Evolutionary conservation across 2,329 filamentous ascomycete species (phyloP).

Genomic region (Fusarium burgessii): DNA sequence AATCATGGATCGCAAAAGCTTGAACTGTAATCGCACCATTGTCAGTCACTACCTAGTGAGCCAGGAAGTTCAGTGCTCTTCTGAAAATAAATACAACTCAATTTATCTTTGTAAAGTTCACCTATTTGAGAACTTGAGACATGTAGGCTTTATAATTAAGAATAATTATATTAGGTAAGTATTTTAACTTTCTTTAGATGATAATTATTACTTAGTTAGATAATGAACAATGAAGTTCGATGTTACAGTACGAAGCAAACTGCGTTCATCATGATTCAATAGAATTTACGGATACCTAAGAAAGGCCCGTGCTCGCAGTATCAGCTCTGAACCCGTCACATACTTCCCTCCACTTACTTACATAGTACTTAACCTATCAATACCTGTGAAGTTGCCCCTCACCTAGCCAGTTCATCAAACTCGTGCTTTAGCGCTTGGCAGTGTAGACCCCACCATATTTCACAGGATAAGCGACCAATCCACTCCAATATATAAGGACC

Average conservation of each 20-base stretch:
- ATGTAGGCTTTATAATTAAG: too few species aligned
- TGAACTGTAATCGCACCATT: conserved; percentile 18
- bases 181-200: too few species aligned
- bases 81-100: too few species aligned
- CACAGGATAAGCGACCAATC: background rate
- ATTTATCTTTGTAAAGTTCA: too few species aligned
- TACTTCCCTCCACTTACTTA: too few species aligned
- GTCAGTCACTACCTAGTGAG: background rate
- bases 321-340: background rate
- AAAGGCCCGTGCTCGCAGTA: conserved; percentile 23
- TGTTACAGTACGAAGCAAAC: background rate
- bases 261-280: conserved; percentile 10
- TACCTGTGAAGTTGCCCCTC: conserved; percentile 24
- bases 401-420: conserved; percentile 18
- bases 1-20: background rate
- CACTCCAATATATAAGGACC: conserved; percentile 10
- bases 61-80: too few species aligned
- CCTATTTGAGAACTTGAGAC: too few species aligned
- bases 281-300: background rate
- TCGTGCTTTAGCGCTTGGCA: conserved; percentile 22
- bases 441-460: conserved; percentile 25
- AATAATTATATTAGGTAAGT: too few species aligned
- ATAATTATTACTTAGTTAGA: too few species aligned
- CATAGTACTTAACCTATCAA: background rate
- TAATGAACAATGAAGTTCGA: background rate